These are phyloP conservation scores for Quercus cerris DNA, from an alignment of 306 rosid genomes.

Conservation along the genomic window DNA sequence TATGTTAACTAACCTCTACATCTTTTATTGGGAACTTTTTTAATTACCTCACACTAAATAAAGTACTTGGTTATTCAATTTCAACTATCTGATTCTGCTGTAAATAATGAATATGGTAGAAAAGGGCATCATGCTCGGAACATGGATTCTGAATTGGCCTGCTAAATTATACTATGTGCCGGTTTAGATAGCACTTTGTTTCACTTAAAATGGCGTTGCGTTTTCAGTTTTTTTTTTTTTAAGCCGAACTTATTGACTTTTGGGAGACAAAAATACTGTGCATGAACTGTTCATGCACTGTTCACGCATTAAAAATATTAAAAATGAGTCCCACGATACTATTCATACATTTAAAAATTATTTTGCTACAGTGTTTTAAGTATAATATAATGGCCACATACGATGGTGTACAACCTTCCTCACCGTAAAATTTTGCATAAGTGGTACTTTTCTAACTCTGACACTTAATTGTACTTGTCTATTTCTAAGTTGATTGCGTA, in stretches of 20 bases:
- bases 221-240: no score
- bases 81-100: not conserved
- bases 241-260: no score
- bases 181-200: no score
- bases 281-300: no score
- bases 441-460: slow-evolving; percentile 29
- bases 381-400: slow-evolving; percentile 44
- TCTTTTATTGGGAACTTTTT: not conserved
- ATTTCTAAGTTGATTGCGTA: slow-evolving; percentile 46
- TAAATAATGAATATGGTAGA: not conserved
- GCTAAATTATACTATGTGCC: not conserved
- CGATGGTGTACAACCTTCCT: slow-evolving; percentile 44
- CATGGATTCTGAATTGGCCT: slow-evolving; percentile 1
- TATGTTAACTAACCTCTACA: not conserved
- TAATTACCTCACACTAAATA: not conserved
- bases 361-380: no score
- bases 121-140: not conserved
- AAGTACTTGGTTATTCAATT: not conserved
- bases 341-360: no score
- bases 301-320: no score
- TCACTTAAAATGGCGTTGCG: no score
- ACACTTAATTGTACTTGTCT: slow-evolving; percentile 23
- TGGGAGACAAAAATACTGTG: no score
- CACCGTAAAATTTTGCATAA: slow-evolving; percentile 17
- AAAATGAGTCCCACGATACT: no score